A percentile compares a stretch with the other conserved stretches of the same genome.
Evolutionary conservation across 345 rosid genomes (phyloP).

Genomic region (Moricandia arvensis): DNA sequence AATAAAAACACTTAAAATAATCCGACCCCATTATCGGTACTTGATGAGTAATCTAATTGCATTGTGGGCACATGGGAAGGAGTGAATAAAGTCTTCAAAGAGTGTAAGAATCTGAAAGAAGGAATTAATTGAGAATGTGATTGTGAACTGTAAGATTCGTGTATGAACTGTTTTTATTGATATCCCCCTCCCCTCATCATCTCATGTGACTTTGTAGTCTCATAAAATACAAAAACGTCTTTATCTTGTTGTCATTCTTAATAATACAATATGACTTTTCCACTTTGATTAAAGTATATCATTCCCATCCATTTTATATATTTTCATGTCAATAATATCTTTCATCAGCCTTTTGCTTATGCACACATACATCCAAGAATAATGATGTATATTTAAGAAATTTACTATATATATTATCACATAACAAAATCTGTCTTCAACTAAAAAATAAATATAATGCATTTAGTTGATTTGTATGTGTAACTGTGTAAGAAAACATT

Average conservation of each 20-base stretch:
- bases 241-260: conserved; percentile 34
- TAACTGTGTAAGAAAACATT: neutral
- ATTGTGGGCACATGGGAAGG: conserved; percentile 26
- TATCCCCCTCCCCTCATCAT: neutral
- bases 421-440: neutral
- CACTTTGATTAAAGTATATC: conserved; percentile 4
- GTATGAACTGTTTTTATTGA: conserved; percentile 34
- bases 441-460: neutral
- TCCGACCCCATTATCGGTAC: neutral
- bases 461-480: neutral
- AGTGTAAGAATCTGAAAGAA: conserved; percentile 7
- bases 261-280: conserved; percentile 29
- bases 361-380: conserved; percentile 1
- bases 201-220: conserved; percentile 34
- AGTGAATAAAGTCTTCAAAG: conserved; percentile 7
- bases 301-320: neutral
- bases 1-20: neutral
- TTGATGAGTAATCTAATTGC: neutral
- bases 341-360: conserved; percentile 10
- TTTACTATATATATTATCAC: neutral
- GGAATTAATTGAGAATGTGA: conserved; percentile 31
- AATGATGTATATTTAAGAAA: neutral
- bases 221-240: conserved; percentile 6
- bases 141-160: conserved; percentile 25
- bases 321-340: conserved; percentile 4